These are phyloP conservation scores for Zygnema circumcarinatum DNA, from an alignment of 139 green algal species.

Conservation along the genomic window DNA sequence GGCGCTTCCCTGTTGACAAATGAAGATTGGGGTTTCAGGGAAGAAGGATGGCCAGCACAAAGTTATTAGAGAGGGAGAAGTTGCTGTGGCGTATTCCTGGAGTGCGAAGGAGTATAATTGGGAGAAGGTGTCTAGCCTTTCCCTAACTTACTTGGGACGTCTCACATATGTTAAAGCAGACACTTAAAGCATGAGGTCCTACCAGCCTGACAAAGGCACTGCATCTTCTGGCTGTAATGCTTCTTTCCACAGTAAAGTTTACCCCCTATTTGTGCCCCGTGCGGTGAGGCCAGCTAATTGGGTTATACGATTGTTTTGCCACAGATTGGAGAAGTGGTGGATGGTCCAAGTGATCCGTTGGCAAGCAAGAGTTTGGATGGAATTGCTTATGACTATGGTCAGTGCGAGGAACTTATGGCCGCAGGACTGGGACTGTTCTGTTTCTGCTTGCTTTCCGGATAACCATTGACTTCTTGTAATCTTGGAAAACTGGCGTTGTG, in stretches of 20 bases:
- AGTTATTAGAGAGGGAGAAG: slow-evolving; percentile 74
- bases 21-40: too few relatives aligned
- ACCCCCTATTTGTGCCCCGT: too few relatives aligned
- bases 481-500: too few relatives aligned
- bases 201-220: background rate
- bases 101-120: slow-evolving; percentile 72
- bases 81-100: slow-evolving; percentile 85
- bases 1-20: too few relatives aligned
- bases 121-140: slow-evolving; percentile 89
- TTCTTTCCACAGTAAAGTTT: too few relatives aligned
- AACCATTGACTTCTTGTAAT: too few relatives aligned
- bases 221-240: too few relatives aligned
- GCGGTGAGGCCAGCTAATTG: too few relatives aligned
- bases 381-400: slow-evolving; percentile 56
- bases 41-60: slow-evolving; percentile 71
- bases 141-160: slow-evolving; percentile 33
- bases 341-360: slow-evolving; percentile 47
- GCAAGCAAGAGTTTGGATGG: slow-evolving; percentile 27
- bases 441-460: too few relatives aligned
- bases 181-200: background rate
- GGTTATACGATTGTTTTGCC: slow-evolving; percentile 19
- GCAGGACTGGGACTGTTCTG: too few relatives aligned
- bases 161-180: too few relatives aligned
- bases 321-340: slow-evolving; percentile 84
- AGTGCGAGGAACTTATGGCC: too few relatives aligned